These are phyloP conservation scores for Xylaria scruposa DNA, from an alignment of 495 filamentous ascomycete species.

Conservation along the genomic window DNA sequence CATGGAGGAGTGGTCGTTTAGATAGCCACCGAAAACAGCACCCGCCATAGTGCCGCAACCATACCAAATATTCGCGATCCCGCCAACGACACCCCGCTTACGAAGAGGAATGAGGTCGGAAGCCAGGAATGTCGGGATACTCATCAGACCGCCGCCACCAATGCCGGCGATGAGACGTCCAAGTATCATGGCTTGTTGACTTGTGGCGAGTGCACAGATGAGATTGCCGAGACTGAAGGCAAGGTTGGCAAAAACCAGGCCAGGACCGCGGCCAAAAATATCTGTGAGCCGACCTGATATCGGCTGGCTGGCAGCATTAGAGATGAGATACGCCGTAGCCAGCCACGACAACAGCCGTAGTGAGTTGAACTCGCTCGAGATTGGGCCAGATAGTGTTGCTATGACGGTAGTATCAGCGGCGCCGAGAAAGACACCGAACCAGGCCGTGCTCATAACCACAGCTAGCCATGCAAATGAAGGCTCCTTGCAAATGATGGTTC, in stretches of 20 bases:
- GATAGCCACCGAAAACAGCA: conserved; percentile 76
- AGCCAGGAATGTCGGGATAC: conserved; percentile 79
- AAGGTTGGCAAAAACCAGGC: conserved; percentile 74
- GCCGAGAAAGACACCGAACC: conserved; percentile 80
- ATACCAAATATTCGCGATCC: conserved; percentile 76
- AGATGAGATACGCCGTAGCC: conserved; percentile 83
- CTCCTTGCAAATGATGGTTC: conserved; percentile 51
- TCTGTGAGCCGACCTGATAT: conserved; percentile 83
- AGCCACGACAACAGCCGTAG: conserved; percentile 84
- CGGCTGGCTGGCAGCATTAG: conserved; percentile 83
- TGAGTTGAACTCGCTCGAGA: conserved; percentile 80
- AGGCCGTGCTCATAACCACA: conserved; percentile 61
- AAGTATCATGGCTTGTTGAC: conserved; percentile 71
- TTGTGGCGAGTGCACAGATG: conserved; percentile 77
- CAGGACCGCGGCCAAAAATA: conserved; percentile 77
- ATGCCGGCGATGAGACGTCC: conserved; percentile 81
- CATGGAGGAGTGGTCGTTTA: conserved; percentile 72
- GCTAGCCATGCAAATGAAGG: conserved; percentile 53
- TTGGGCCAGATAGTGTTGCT: conserved; percentile 80
- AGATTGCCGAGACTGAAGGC: conserved; percentile 81
- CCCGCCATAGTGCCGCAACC: conserved; percentile 71
- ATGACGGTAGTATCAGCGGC: conserved; percentile 81
- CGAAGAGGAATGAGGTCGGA: conserved; percentile 82
- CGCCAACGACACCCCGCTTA: conserved; percentile 80
- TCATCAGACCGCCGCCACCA: conserved; percentile 79